Base-by-base conservation (phyloP, 768 basidiomycete genomes). In the Brasilioporus rufonigricans region DNA sequence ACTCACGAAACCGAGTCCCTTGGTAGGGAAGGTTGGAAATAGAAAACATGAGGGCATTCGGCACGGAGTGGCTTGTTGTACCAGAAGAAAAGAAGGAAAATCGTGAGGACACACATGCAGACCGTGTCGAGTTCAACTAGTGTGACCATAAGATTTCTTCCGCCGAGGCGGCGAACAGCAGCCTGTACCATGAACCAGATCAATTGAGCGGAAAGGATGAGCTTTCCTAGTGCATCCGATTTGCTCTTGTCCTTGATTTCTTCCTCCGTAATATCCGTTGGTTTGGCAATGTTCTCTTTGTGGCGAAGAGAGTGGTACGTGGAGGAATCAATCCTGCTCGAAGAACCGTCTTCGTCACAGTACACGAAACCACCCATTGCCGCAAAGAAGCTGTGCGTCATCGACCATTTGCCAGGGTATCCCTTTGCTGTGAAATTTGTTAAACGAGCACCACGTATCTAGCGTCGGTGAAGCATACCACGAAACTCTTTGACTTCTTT, bases 101-200 rank as follows among this genome's bases (percentile, higher is more conserved):
- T 13, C 1, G 44, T 27, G 10, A 56, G 31, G 0, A 27, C 11
- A 13, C 29, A 44, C 44, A 56, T 52, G 32, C 44, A 56, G 3
- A 52, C n/a, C 5, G 44, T 56, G 38, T 56, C 55, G 2, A 52
- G 44, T 27, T 56, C 50, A 44, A 56, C 26, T 19, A 56, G 29
- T 1, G 55, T 56, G 44, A 56, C 12, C 2, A 5, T 16, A 11
- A 50, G 31, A 32, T 36, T 2, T 14, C 14, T 33, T 33, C 8
- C 9, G 14, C 23, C 21, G 4, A 18, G 10, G 13, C 12, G 16
- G 26, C 56, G 35, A 19, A 33, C 46, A 26, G 21, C 35, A 6
- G 19, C 23, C 24, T 53, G 47, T 9, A 40, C 4, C 8, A 13
- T 13, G 14, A 55, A 55, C 48, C 51, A 53, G 26, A 36, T 4